A percentile compares a stretch with the other conserved stretches of the same genome.
Conservation (phyloP, 2,329 filamentous ascomycete species). For the Elsinoe australis region DNA sequence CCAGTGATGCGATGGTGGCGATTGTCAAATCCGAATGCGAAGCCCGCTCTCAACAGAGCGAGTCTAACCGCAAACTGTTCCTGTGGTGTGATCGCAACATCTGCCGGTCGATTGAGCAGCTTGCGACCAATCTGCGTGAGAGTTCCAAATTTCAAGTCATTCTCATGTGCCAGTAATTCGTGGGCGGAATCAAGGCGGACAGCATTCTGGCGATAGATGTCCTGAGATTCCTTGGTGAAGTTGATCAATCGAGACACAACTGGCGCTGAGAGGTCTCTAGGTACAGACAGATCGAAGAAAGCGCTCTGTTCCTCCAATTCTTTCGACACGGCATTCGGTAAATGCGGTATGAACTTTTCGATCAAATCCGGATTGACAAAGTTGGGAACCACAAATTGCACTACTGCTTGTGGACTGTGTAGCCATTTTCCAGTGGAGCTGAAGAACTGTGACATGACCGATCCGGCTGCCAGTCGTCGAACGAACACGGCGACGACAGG, state of each 20-base stretch:
- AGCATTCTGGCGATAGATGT: slow-evolving; percentile 42
- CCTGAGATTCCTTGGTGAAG: slow-evolving; percentile 40
- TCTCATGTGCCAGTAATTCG: slow-evolving; percentile 37
- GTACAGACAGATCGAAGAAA: slow-evolving; percentile 36
- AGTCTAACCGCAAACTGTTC: slow-evolving; percentile 63
- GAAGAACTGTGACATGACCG: slow-evolving; percentile 40
- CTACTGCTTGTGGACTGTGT: slow-evolving; percentile 30
- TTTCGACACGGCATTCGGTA: slow-evolving; percentile 38
- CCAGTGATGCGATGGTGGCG: slow-evolving; percentile 45
- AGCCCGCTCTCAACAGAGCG: slow-evolving; percentile 52
- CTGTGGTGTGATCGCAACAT: slow-evolving; percentile 25
- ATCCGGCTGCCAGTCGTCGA: slow-evolving; percentile 31
- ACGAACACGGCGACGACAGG: slow-evolving; percentile 45
- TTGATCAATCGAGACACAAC: slow-evolving; percentile 37
- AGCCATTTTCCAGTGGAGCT: slow-evolving; percentile 45
- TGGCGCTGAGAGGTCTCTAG: slow-evolving; percentile 39
- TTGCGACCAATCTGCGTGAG: slow-evolving; percentile 40
- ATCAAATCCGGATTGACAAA: slow-evolving; percentile 42
- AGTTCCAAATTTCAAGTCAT: slow-evolving; percentile 40
- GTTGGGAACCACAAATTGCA: slow-evolving; percentile 44
- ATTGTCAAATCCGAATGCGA: slow-evolving; percentile 52
- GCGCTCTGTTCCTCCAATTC: slow-evolving; percentile 31
- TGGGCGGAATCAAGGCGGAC: slow-evolving; percentile 45
- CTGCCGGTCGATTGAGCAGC: slow-evolving; percentile 30
- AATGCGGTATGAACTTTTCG: slow-evolving; percentile 42